Percentiles rank a stretch among this genome's conserved stretches.
phyloP scores from a whole-genome alignment of 805 yeast species.

The Wickerhamomyces silvicola region DNA sequence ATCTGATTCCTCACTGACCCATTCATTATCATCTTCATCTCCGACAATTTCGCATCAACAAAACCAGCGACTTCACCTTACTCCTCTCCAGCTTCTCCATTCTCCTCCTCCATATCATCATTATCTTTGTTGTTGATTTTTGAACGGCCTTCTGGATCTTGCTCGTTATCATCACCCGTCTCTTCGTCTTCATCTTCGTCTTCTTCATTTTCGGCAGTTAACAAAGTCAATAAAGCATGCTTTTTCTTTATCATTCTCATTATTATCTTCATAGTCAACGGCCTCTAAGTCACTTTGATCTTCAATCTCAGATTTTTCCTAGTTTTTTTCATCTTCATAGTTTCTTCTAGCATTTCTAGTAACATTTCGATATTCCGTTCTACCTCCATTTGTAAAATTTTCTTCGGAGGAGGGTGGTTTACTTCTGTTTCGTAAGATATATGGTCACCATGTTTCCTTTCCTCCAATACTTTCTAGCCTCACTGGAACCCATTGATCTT shows the following conservation, averaged over 20 bases:
- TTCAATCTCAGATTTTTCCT: conserved; percentile 12
- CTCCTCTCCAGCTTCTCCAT: conserved; percentile 26
- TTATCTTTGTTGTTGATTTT: no score
- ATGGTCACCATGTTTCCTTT: neutral
- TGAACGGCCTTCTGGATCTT: no score
- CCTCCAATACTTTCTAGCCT: conserved; percentile 8
- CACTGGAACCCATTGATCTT: conserved; percentile 14
- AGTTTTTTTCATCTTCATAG: conserved; percentile 15
- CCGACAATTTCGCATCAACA: conserved; percentile 16
- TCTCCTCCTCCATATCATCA: conserved; percentile 26
- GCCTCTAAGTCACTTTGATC: conserved; percentile 11
- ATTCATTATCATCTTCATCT: conserved; percentile 21
- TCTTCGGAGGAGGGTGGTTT: no score
- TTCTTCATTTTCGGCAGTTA: conserved; percentile 34
- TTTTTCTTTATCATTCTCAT: conserved; percentile 27
- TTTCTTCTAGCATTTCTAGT: conserved; percentile 46
- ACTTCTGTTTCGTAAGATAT: conserved; percentile 8
- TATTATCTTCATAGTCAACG: conserved; percentile 14
- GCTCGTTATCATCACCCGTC: conserved; percentile 13
- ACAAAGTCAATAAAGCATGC: conserved; percentile 63
- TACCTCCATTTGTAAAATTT: conserved; percentile 44
- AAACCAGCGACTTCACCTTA: conserved; percentile 20
- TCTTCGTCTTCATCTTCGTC: conserved; percentile 9
- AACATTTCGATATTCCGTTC: conserved; percentile 54
- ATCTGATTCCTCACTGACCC: conserved; percentile 25